These are phyloP conservation scores for Tolypocladium album DNA, from an alignment of 2,329 filamentous ascomycete species.

Conservation along the genomic window DNA sequence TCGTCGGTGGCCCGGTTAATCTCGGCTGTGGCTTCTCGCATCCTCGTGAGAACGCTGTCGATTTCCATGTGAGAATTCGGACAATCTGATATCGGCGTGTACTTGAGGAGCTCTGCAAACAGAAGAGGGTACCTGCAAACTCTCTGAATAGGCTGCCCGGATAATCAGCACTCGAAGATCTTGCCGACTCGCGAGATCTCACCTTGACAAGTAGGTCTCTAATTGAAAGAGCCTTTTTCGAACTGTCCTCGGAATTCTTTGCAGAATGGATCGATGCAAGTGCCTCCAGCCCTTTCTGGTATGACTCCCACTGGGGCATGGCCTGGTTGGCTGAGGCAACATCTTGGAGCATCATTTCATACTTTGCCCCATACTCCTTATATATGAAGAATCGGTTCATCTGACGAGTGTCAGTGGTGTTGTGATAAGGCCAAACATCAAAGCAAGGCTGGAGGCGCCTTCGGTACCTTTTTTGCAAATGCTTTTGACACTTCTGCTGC, in stretches of 20 bases:
- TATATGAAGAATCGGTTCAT: constrained; percentile 77
- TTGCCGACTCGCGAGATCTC: neutral
- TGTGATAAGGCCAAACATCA: neutral
- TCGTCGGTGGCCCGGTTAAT: constrained; percentile 83
- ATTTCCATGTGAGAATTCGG: constrained; percentile 74
- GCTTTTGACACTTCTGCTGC: constrained; percentile 50
- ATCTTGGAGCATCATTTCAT: constrained; percentile 75
- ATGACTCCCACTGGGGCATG: constrained; percentile 64
- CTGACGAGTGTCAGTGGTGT: constrained; percentile 30
- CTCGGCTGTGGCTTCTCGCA: constrained; percentile 65
- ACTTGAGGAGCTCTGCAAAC: constrained; percentile 71
- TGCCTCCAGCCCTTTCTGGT: constrained; percentile 77
- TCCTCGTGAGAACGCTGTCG: constrained; percentile 57
- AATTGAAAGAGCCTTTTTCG: constrained; percentile 69
- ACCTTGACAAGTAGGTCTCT: constrained; percentile 88
- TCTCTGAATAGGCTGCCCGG: constrained; percentile 70
- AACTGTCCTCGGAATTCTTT: constrained; percentile 50
- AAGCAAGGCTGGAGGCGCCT: neutral
- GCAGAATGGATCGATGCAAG: constrained; percentile 63
- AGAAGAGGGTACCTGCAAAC: constrained; percentile 85
- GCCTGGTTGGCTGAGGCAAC: constrained; percentile 57
- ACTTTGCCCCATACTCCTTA: constrained; percentile 84
- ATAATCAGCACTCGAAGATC: neutral
- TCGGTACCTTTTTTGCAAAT: constrained; percentile 45
- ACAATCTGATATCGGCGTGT: constrained; percentile 77